Percentiles rank a stretch among this genome's conserved stretches.
These are phyloP conservation scores for Gyrodon tennesseensis DNA, from an alignment of 1,284 basidiomycete genomes.

Conservation along the genomic window DNA sequence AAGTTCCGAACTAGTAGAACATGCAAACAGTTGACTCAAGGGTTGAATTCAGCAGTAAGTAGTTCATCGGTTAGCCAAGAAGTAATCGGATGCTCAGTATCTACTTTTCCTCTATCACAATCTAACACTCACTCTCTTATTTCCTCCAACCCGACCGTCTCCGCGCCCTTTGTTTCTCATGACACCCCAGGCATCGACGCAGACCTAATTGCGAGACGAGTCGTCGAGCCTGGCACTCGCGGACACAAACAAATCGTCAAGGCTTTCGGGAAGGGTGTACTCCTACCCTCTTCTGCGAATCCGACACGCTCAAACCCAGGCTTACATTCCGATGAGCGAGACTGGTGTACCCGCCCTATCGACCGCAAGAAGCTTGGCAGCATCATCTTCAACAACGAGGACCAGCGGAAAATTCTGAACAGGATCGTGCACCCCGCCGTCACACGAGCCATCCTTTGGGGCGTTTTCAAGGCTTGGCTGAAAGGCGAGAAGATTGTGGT, in stretches of 20 bases:
- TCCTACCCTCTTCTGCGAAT: conserved; percentile 46
- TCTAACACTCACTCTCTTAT: not conserved
- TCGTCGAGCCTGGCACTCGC: conserved; percentile 82
- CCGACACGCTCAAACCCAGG: not conserved
- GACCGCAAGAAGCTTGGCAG: conserved; percentile 83
- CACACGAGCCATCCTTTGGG: conserved; percentile 69
- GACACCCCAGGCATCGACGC: conserved; percentile 86
- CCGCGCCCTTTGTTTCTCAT: conserved; percentile 66
- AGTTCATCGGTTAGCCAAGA: not conserved
- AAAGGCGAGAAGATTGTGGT: conserved; percentile 70
- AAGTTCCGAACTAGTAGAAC: too few species aligned
- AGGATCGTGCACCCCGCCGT: conserved; percentile 91
- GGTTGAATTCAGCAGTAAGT: not conserved
- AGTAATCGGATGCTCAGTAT: conserved; percentile 32
- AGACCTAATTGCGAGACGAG: conserved; percentile 85
- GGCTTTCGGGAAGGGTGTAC: conserved; percentile 70
- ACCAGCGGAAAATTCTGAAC: conserved; percentile 75
- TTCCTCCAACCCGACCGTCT: conserved; percentile 59
- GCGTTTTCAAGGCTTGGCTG: conserved; percentile 73
- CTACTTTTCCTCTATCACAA: not conserved
- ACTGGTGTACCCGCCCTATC: conserved; percentile 63
- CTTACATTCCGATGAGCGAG: conserved; percentile 7
- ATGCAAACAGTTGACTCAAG: too few species aligned
- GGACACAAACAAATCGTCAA: conserved; percentile 68
- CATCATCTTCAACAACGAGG: conserved; percentile 81